A percentile compares a stretch with the other conserved stretches of the same genome.
These are phyloP conservation scores for Cladosporium sp. DNA, from an alignment of 2,329 filamentous ascomycete species.

Conservation along the genomic window DNA sequence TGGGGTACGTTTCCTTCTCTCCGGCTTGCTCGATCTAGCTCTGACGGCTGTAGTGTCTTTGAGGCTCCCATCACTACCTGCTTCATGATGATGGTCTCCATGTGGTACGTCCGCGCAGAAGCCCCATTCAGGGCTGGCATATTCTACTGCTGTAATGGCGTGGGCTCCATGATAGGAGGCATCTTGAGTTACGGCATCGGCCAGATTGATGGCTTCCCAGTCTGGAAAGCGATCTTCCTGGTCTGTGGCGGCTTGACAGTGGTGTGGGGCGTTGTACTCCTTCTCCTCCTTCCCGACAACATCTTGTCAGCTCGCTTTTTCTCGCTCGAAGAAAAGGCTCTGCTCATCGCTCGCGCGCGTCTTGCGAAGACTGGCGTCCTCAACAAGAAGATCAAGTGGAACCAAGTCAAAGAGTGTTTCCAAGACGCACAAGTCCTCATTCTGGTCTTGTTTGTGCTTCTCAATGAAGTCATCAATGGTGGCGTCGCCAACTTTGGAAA, in stretches of 20 bases:
- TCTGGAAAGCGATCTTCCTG: slow-evolving; percentile 58
- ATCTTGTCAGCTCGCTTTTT: slow-evolving; percentile 69
- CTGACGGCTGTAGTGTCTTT: background rate
- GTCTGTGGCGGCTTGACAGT: slow-evolving; percentile 60
- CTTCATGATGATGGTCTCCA: slow-evolving; percentile 25
- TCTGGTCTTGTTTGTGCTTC: slow-evolving; percentile 36
- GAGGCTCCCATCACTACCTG: slow-evolving; percentile 52
- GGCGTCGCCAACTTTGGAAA: slow-evolving; percentile 55
- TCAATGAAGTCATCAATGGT: slow-evolving; percentile 53
- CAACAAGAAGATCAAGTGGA: slow-evolving; percentile 46
- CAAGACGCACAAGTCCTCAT: slow-evolving; percentile 56
- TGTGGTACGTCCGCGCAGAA: slow-evolving; percentile 58
- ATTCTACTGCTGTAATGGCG: slow-evolving; percentile 72
- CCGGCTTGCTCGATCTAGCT: background rate
- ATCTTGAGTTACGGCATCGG: slow-evolving; percentile 56
- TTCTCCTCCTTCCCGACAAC: slow-evolving; percentile 62
- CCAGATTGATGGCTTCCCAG: slow-evolving; percentile 28
- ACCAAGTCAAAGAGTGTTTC: slow-evolving; percentile 55
- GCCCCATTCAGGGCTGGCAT: slow-evolving; percentile 22
- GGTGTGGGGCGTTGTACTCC: slow-evolving; percentile 58
- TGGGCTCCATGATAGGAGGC: slow-evolving; percentile 66
- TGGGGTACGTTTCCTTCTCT: slow-evolving; percentile 42
- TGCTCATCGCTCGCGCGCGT: slow-evolving; percentile 44
- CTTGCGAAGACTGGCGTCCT: slow-evolving; percentile 44
- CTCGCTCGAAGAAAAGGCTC: slow-evolving; percentile 49